Conservation (phyloP, 164 flowering plant genomes). For the Houttuynia cordata region DNA sequence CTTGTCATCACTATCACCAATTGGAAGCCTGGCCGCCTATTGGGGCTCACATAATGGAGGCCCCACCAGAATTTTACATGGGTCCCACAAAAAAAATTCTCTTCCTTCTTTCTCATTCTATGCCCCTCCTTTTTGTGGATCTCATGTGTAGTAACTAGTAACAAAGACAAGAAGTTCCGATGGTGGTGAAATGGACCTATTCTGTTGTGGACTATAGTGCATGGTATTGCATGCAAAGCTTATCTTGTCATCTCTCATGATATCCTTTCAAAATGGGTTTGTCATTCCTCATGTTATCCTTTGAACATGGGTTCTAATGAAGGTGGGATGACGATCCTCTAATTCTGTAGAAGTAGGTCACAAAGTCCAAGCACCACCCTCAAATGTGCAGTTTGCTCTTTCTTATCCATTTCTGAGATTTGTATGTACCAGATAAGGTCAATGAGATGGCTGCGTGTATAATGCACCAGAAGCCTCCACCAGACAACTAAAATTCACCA, state of each 20-base stretch:
- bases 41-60: neutral
- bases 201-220: too few species aligned
- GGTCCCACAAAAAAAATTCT: neutral
- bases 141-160: too few species aligned
- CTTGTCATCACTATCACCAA: neutral
- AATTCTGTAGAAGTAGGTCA: neutral
- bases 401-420: neutral
- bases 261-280: too few species aligned
- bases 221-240: too few species aligned
- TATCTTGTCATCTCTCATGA: too few species aligned
- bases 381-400: too few species aligned
- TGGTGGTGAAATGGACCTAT: too few species aligned
- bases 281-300: too few species aligned
- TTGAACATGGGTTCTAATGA: too few species aligned
- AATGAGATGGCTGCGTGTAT: neutral
- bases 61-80: neutral
- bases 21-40: neutral
- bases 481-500: too few species aligned
- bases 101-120: neutral
- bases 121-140: too few species aligned
- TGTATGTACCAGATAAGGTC: neutral
- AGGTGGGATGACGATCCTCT: neutral
- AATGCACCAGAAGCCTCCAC: neutral
- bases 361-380: neutral
- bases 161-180: too few species aligned